Conservation (phyloP, 2,329 filamentous ascomycete genomes). For the Colletotrichum trifolii region DNA sequence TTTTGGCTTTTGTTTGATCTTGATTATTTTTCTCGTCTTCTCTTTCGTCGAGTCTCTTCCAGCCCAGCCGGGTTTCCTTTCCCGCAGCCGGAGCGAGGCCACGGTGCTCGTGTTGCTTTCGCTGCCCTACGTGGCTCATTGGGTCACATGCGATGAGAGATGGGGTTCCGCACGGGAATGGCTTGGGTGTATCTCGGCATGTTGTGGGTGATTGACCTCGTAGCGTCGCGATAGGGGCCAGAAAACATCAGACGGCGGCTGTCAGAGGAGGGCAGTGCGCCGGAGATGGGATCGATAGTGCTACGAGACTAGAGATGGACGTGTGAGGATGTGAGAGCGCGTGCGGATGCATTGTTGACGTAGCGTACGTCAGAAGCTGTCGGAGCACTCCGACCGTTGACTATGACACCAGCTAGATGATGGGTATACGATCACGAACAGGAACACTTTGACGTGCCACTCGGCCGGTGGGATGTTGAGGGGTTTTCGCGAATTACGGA, state of each 20-base stretch:
- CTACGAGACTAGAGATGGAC: too few relatives aligned
- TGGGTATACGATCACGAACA: too few relatives aligned
- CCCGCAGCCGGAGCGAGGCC: too few relatives aligned
- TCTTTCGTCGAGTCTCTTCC: background rate
- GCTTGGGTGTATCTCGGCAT: background rate
- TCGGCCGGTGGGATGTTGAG: too few relatives aligned
- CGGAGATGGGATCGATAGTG: slow-evolving; percentile 8
- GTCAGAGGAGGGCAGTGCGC: slow-evolving; percentile 22
- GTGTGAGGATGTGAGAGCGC: too few relatives aligned
- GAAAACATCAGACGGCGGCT: slow-evolving; percentile 35
- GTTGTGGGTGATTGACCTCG: slow-evolving; percentile 22
- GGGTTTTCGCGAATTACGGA: too few relatives aligned
- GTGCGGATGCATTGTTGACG: background rate
- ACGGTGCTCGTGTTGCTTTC: background rate
- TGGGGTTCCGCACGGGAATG: slow-evolving; percentile 18
- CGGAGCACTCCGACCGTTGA: background rate
- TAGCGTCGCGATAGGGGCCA: background rate
- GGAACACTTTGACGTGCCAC: too few relatives aligned
- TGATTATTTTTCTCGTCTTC: too few relatives aligned
- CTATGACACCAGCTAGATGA: too few relatives aligned
- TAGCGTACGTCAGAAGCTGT: slow-evolving; percentile 12
- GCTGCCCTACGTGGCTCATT: background rate
- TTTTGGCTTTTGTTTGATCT: too few relatives aligned
- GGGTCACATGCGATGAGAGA: background rate
- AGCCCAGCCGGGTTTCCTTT: too few relatives aligned